Evolutionary conservation across 164 flowering plant genomes (phyloP).

Genomic region (Echeveria elegans): DNA sequence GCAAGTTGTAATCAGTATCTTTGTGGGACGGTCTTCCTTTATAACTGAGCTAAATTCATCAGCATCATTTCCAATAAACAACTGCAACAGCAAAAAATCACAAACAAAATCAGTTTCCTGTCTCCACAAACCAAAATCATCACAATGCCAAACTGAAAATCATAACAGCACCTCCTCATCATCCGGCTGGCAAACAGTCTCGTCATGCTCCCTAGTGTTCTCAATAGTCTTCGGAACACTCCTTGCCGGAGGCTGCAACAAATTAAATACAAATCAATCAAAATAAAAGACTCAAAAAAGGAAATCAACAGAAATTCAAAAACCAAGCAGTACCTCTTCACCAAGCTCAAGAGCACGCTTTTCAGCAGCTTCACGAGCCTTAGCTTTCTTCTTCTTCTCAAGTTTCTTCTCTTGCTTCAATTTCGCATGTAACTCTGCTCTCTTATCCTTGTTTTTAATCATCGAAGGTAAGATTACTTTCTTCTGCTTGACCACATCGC

Average conservation of each 20-base stretch:
- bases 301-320: no score
- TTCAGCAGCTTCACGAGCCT: slow-evolving; percentile 67
- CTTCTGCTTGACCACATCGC: slow-evolving; percentile 3
- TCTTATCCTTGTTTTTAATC: slow-evolving; percentile 83
- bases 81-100: not conserved
- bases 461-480: slow-evolving; percentile 38
- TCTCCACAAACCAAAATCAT: not conserved
- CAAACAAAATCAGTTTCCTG: not conserved
- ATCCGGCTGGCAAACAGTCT: slow-evolving; percentile 83
- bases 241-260: slow-evolving; percentile 27
- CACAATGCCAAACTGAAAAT: not conserved
- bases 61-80: slow-evolving; percentile 70
- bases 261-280: not conserved
- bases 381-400: slow-evolving; percentile 61
- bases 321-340: slow-evolving; percentile 32
- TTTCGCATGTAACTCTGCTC: slow-evolving; percentile 63
- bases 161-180: slow-evolving; percentile 65
- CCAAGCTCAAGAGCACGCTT: slow-evolving; percentile 89
- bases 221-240: slow-evolving; percentile 71
- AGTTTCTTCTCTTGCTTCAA: slow-evolving; percentile 72
- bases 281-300: not conserved
- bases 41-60: slow-evolving; percentile 77
- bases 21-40: slow-evolving; percentile 42
- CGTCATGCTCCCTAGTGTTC: slow-evolving; percentile 82
- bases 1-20: slow-evolving; percentile 80